phyloP scores from a whole-genome alignment of 805 yeast species.

The Pichia phayaonensis region DNA sequence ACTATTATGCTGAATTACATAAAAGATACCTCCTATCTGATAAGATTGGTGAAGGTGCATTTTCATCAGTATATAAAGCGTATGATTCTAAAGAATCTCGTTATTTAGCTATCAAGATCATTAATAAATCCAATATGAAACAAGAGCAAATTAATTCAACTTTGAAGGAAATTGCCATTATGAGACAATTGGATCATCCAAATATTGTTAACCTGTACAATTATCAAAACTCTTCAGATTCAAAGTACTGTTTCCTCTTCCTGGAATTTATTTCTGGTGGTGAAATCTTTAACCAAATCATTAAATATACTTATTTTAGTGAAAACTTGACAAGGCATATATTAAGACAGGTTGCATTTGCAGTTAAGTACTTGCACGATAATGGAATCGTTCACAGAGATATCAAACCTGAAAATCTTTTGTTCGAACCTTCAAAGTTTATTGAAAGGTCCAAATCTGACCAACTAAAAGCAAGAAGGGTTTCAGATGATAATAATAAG shows the following conservation, averaged over 20 bases:
- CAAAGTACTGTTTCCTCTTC: slow-evolving; percentile 50
- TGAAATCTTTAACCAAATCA: slow-evolving; percentile 74
- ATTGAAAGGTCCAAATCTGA: slow-evolving; percentile 34
- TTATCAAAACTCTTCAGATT: slow-evolving; percentile 40
- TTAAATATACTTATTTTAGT: slow-evolving; percentile 66
- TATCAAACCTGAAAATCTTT: slow-evolving; percentile 72
- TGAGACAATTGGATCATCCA: slow-evolving; percentile 55
- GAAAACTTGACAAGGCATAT: slow-evolving; percentile 69
- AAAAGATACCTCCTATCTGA: slow-evolving; percentile 22
- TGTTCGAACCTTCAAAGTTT: slow-evolving; percentile 50
- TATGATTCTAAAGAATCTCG: slow-evolving; percentile 35
- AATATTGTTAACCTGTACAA: slow-evolving; percentile 52
- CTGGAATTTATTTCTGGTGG: slow-evolving; percentile 72
- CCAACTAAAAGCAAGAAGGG: slow-evolving; percentile 37
- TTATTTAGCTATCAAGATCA: slow-evolving; percentile 67
- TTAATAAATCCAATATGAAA: slow-evolving; percentile 51
- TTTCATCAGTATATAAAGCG: slow-evolving; percentile 78
- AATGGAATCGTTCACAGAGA: slow-evolving; percentile 73
- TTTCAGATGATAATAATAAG: slow-evolving; percentile 52
- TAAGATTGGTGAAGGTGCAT: slow-evolving; percentile 79
- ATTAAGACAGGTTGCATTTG: slow-evolving; percentile 60
- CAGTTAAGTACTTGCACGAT: slow-evolving; percentile 64
- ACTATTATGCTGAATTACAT: slow-evolving; percentile 24
- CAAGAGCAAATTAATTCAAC: slow-evolving; percentile 47
- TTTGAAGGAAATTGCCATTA: slow-evolving; percentile 64